Percentiles rank a stretch among this genome's conserved stretches.
Conservation (phyloP, 495 filamentous ascomycete genomes). For the Barbatosphaeria neglecta region DNA sequence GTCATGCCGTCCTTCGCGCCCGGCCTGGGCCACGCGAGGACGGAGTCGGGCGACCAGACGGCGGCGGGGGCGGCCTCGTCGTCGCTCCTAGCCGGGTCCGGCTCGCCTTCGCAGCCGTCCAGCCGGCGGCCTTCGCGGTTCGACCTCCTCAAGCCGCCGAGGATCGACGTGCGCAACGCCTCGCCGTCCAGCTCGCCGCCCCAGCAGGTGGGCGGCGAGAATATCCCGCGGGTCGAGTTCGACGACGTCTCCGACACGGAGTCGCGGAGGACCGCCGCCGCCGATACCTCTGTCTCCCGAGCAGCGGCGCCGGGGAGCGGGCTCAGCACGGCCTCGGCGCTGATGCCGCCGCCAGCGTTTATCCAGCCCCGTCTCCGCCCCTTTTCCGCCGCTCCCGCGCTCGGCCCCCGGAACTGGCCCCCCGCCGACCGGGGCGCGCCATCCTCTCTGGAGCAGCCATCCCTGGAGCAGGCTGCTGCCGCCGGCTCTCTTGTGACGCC, state of each 20-base stretch:
- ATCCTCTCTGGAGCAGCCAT: no score
- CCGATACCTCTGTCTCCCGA: no score
- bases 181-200: slow-evolving; percentile 31
- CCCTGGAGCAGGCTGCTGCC: slow-evolving; percentile 21
- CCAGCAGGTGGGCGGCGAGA: slow-evolving; percentile 1
- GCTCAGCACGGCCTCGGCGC: slow-evolving; percentile 17
- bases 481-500: no score
- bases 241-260: slow-evolving; percentile 25
- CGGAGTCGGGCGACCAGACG: slow-evolving; percentile 4
- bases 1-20: slow-evolving; percentile 27
- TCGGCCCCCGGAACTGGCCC: slow-evolving; percentile 49
- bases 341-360: slow-evolving; percentile 6
- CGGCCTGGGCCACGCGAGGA: slow-evolving; percentile 7
- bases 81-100: slow-evolving; percentile 3
- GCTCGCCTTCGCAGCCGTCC: slow-evolving; percentile 17
- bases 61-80: neutral
- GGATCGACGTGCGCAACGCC: slow-evolving; percentile 46
- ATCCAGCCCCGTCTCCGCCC: slow-evolving; percentile 2
- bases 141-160: slow-evolving; percentile 48
- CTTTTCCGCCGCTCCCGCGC: slow-evolving; percentile 13
- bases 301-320: slow-evolving; percentile 9
- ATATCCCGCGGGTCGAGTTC: slow-evolving; percentile 12
- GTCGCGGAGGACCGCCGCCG: slow-evolving; percentile 10
- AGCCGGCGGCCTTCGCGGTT: slow-evolving; percentile 34
- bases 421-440: slow-evolving; percentile 51